A percentile compares a stretch with the other conserved stretches of the same genome.
Conservation (phyloP, 208 protist species). For the Trypanosoma lewisi region DNA sequence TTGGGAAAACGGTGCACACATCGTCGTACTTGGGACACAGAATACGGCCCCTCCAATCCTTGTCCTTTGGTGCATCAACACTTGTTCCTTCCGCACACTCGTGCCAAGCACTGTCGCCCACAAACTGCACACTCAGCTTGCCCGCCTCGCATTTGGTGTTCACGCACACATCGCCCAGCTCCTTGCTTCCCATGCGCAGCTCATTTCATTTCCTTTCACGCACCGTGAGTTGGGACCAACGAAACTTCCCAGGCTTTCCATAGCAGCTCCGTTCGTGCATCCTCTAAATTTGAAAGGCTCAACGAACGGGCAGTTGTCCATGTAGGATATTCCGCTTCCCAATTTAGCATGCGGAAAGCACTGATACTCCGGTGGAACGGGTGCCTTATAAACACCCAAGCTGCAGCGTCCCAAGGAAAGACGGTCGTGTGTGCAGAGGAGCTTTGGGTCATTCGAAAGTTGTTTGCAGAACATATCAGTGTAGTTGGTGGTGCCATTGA, state of each 20-base stretch:
- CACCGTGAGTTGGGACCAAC: conserved; percentile 5
- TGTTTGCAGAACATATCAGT: conserved; percentile 33
- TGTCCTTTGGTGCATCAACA: not conserved
- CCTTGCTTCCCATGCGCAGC: conserved; percentile 2
- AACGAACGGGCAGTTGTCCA: conserved; percentile 53
- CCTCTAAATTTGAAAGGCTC: not conserved
- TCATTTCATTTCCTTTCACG: conserved; percentile 22
- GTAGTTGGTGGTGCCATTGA: too few relatives aligned
- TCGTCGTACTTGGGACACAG: not conserved
- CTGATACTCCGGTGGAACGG: conserved; percentile 32
- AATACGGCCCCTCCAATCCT: not conserved
- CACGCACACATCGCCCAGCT: conserved; percentile 23
- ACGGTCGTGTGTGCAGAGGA: conserved; percentile 34
- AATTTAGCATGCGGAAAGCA: conserved; percentile 31
- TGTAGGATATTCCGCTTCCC: conserved; percentile 21
- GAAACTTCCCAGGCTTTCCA: conserved; percentile 15
- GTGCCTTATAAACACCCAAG: not conserved
- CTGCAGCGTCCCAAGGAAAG: conserved; percentile 28
- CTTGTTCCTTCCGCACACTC: not conserved
- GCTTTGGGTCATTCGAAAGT: not conserved
- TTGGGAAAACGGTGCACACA: not conserved
- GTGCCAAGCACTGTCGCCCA: not conserved
- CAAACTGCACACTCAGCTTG: conserved; percentile 8
- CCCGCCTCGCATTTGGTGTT: conserved; percentile 13
- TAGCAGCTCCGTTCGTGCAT: conserved; percentile 22